Percentiles rank a stretch among this genome's conserved stretches.
Evolutionary conservation across 140 eudicot species (phyloP).

Genomic region (Senecio squalidus): DNA sequence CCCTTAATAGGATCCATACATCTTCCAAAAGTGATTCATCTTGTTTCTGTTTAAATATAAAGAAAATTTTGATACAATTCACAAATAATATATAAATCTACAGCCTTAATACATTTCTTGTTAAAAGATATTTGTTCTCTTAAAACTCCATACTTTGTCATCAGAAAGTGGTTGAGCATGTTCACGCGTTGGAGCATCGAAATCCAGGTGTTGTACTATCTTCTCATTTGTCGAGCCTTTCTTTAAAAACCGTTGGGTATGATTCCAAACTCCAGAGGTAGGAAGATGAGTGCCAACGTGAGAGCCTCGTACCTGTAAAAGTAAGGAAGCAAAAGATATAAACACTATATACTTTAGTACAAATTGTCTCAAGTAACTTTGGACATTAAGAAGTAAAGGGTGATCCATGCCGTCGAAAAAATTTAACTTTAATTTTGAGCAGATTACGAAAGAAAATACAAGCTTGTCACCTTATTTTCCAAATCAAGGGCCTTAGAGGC

Average conservation of each 20-base stretch:
- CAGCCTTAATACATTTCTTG: background rate
- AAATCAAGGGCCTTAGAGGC: conserved; percentile 90
- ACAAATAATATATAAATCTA: background rate
- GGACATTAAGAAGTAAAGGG: too few species aligned
- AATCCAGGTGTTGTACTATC: conserved; percentile 75
- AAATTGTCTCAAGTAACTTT: background rate
- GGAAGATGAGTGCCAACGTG: conserved; percentile 94
- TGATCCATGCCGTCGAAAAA: too few species aligned
- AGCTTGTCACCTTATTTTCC: conserved; percentile 70
- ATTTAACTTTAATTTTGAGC: too few species aligned
- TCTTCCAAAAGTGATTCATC: conserved; percentile 96
- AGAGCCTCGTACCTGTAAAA: conserved; percentile 79
- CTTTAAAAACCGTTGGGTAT: conserved; percentile 72
- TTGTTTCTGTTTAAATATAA: conserved; percentile 55
- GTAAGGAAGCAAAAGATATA: background rate
- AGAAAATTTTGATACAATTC: background rate
- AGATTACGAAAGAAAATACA: background rate
- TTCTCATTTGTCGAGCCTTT: conserved; percentile 55
- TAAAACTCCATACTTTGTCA: conserved; percentile 50
- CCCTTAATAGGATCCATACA: conserved; percentile 80
- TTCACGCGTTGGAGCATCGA: conserved; percentile 99
- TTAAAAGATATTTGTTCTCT: conserved; percentile 63
- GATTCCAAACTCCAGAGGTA: conserved; percentile 91
- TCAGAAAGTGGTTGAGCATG: conserved; percentile 77
- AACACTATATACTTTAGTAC: background rate